Percentiles rank a stretch among this genome's conserved stretches.
Evolutionary conservation across 2,329 filamentous ascomycete species (phyloP).

Genomic region (Herpotrichia juniperi): DNA sequence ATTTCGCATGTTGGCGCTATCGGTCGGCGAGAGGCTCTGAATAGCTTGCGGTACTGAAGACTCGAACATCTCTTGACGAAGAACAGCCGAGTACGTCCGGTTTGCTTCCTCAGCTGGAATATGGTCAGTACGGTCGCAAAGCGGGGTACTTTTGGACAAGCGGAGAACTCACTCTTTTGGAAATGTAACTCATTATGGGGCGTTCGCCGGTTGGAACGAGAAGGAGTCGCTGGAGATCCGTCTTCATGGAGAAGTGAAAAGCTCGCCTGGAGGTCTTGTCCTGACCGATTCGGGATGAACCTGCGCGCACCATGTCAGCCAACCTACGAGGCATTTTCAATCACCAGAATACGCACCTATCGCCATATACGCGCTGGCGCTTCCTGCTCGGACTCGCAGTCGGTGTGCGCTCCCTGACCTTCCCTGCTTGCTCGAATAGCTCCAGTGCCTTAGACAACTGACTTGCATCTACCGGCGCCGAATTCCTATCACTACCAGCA

Average conservation of each 20-base stretch:
- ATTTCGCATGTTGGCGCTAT: conserved; percentile 64
- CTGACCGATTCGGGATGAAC: conserved; percentile 93
- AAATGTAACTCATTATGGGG: conserved; percentile 92
- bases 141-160: not conserved
- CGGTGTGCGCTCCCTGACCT: conserved; percentile 65
- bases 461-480: conserved; percentile 64
- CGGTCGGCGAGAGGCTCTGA: conserved; percentile 58
- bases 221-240: conserved; percentile 89
- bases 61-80: conserved; percentile 93
- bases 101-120: conserved; percentile 86
- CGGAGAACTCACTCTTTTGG: conserved; percentile 69
- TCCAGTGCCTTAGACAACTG: conserved; percentile 67
- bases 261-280: conserved; percentile 90
- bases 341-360: conserved; percentile 44
- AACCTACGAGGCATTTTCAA: not conserved
- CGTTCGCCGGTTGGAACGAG: conserved; percentile 80
- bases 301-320: conserved; percentile 53
- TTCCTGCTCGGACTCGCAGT: conserved; percentile 71
- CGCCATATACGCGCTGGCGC: conserved; percentile 69
- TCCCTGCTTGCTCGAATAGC: conserved; percentile 65
- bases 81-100: conserved; percentile 83
- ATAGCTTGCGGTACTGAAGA: conserved; percentile 83
- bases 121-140: conserved; percentile 20
- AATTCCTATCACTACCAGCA: conserved; percentile 41
- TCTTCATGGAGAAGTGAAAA: conserved; percentile 92